phyloP scores from a whole-genome alignment of 2,329 filamentous ascomycete genomes.

The Fusarium torreyae region DNA sequence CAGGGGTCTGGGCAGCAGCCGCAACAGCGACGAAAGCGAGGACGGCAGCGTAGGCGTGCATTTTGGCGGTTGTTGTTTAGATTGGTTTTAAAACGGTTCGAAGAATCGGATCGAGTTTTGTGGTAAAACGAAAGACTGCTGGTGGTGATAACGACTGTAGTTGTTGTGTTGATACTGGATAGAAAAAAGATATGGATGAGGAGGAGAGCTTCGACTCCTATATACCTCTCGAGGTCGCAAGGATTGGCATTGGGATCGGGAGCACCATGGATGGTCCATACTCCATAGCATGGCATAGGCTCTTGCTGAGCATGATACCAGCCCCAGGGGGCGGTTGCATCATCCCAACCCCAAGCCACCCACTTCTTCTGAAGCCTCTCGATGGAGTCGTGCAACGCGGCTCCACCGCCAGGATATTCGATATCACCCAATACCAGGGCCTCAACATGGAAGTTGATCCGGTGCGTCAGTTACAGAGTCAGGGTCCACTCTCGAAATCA shows the following conservation, averaged over 20 bases:
- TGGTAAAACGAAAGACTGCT: conserved; percentile 27
- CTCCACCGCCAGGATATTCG: conserved; percentile 33
- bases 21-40: conserved; percentile 48
- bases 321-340: conserved; percentile 46
- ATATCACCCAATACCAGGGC: conserved; percentile 37
- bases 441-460: conserved; percentile 43
- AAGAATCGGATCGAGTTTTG: conserved; percentile 29
- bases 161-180: conserved; percentile 30
- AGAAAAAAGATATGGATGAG: conserved; percentile 4
- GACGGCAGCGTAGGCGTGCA: conserved; percentile 48
- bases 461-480: conserved; percentile 40
- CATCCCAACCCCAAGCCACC: conserved; percentile 43
- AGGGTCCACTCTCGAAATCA: conserved; percentile 16
- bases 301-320: conserved; percentile 26
- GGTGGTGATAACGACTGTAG: conserved; percentile 39
- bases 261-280: too few species aligned
- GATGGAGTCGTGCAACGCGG: conserved; percentile 18
- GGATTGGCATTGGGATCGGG: conserved; percentile 27
- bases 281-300: too few species aligned
- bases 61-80: conserved; percentile 37
- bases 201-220: conserved; percentile 40
- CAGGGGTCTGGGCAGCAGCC: conserved; percentile 42
- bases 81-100: conserved; percentile 24
- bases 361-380: conserved; percentile 27
- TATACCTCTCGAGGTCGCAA: conserved; percentile 37